Evolutionary conservation across 768 basidiomycete species (phyloP).

Genomic region (Melanogaster broomeanus): DNA sequence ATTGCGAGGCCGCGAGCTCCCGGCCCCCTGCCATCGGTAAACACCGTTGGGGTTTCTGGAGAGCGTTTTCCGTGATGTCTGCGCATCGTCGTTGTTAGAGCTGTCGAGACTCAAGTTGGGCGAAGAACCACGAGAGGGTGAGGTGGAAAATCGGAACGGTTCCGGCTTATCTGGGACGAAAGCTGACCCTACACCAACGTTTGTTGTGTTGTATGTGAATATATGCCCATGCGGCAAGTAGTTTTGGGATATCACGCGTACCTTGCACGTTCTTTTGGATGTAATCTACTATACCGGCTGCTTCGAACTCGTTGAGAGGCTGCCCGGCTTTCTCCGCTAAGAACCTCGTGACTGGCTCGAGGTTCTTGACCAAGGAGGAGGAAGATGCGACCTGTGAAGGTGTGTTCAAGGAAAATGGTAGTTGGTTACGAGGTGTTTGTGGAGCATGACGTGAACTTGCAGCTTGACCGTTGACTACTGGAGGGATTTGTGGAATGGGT

Average conservation of each 20-base stretch:
- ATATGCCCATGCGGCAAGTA: slow-evolving; percentile 6
- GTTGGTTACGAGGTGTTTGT: slow-evolving; percentile 12
- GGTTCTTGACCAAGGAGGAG: slow-evolving; percentile 41
- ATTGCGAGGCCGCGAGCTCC: slow-evolving; percentile 68
- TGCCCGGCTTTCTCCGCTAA: slow-evolving; percentile 48
- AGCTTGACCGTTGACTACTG: slow-evolving; percentile 15
- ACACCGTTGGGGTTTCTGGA: slow-evolving; percentile 73
- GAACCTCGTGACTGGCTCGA: slow-evolving; percentile 51
- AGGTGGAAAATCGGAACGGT: slow-evolving; percentile 65
- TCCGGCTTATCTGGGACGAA: slow-evolving; percentile 41
- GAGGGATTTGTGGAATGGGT: slow-evolving; percentile 16
- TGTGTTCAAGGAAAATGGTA: slow-evolving; percentile 19
- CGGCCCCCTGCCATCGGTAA: slow-evolving; percentile 75
- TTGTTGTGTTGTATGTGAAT: slow-evolving; percentile 11
- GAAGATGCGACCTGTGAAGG: slow-evolving; percentile 14
- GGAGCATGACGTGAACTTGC: slow-evolving; percentile 10
- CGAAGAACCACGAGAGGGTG: slow-evolving; percentile 32
- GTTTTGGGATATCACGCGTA: slow-evolving; percentile 22
- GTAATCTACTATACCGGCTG: slow-evolving; percentile 55
- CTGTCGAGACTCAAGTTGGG: slow-evolving; percentile 18
- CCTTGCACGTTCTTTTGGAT: slow-evolving; percentile 53
- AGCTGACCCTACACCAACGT: slow-evolving; percentile 23
- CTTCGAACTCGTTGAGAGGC: slow-evolving; percentile 52
- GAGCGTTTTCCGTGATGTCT: slow-evolving; percentile 54
- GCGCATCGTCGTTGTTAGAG: slow-evolving; percentile 7